A percentile compares a stretch with the other conserved stretches of the same genome.
phyloP scores from a whole-genome alignment of 495 filamentous ascomycete genomes.

The Penicillium maclennaniae region DNA sequence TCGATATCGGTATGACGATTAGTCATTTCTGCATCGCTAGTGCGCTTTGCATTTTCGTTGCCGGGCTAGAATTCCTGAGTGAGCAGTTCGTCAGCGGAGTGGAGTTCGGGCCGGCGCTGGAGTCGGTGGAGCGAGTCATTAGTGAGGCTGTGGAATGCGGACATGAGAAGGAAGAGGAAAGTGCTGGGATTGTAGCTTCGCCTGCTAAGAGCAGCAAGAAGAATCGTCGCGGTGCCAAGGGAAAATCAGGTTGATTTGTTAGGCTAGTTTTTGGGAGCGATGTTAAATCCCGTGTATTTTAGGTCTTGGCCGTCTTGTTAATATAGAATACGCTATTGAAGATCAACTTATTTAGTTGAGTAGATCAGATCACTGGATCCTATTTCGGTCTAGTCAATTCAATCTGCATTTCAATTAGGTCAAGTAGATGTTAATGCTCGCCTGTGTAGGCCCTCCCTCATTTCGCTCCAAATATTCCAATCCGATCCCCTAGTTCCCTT shows the following conservation, averaged over 20 bases:
- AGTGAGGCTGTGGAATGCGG: slow-evolving; percentile 18
- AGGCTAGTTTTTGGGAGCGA: background rate
- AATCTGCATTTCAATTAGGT: too few species aligned
- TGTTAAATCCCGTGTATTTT: slow-evolving; percentile 8
- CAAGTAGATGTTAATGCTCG: too few species aligned
- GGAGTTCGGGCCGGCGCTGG: slow-evolving; percentile 51
- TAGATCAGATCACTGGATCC: background rate
- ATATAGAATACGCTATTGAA: slow-evolving; percentile 9
- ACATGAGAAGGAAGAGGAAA: slow-evolving; percentile 7
- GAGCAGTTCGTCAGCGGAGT: slow-evolving; percentile 80
- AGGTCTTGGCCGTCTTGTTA: slow-evolving; percentile 6
- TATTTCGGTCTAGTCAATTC: background rate
- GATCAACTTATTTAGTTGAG: too few species aligned
- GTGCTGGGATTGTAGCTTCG: background rate
- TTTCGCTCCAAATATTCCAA: too few species aligned
- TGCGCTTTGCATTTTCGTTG: slow-evolving; percentile 84
- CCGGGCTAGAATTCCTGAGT: slow-evolving; percentile 78
- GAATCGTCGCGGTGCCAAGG: background rate
- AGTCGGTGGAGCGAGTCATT: slow-evolving; percentile 15
- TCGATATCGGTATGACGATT: slow-evolving; percentile 96
- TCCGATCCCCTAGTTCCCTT: too few species aligned
- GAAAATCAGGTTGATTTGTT: background rate
- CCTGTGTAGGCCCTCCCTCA: too few species aligned
- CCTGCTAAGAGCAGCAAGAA: slow-evolving; percentile 11
- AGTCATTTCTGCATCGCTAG: slow-evolving; percentile 93